Evolutionary conservation across 352 stramenopile genomes (phyloP).

Genomic region (Globisporangium parvum): DNA sequence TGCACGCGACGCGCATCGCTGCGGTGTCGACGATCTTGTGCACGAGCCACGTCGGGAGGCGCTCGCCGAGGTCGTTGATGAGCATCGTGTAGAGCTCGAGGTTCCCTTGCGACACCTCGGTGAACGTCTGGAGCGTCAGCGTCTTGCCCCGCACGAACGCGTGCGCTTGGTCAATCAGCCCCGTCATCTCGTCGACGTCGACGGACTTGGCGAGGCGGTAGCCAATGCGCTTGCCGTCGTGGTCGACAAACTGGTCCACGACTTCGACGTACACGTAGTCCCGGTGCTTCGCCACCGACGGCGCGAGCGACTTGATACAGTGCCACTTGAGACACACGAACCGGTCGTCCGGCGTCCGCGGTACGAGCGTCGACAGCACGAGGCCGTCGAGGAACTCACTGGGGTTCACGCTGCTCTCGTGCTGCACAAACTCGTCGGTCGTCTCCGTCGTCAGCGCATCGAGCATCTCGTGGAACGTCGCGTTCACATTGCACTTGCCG

Average conservation of each 20-base stretch:
- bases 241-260: constrained; percentile 70
- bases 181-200: constrained; percentile 45
- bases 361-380: constrained; percentile 68
- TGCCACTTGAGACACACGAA: constrained; percentile 84
- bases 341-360: constrained; percentile 48
- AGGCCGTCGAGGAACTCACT: constrained; percentile 75
- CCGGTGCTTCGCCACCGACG: constrained; percentile 65
- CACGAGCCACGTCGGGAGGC: constrained; percentile 69
- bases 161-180: constrained; percentile 39
- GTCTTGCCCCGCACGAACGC: constrained; percentile 70
- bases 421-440: constrained; percentile 49
- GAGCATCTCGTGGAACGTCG: constrained; percentile 69
- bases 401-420: constrained; percentile 61
- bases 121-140: constrained; percentile 68
- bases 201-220: constrained; percentile 75
- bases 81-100: constrained; percentile 78
- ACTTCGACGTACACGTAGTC: constrained; percentile 85
- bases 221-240: constrained; percentile 51
- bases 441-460: constrained; percentile 74
- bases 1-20: constrained; percentile 64
- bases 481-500: constrained; percentile 67
- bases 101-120: constrained; percentile 43
- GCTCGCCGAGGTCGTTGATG: constrained; percentile 75
- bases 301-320: constrained; percentile 62
- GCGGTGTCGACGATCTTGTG: constrained; percentile 80